phyloP scores from a whole-genome alignment of 2,329 filamentous ascomycete genomes.

The Penicillium digitatum region DNA sequence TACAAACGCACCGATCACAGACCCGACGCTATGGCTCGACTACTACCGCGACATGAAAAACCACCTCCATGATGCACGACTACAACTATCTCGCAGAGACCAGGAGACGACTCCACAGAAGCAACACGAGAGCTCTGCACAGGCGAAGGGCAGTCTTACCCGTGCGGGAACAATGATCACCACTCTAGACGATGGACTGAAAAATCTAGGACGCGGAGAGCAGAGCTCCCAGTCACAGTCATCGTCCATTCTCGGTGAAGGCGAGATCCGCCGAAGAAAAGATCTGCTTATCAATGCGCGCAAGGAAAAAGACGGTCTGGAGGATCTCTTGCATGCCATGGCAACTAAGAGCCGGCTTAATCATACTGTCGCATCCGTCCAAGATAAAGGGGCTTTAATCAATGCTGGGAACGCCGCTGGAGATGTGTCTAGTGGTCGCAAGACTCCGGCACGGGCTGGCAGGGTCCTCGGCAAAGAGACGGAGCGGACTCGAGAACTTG shows the following conservation, averaged over 20 bases:
- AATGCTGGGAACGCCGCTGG: slow-evolving; percentile 21
- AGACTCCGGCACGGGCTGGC: slow-evolving; percentile 42
- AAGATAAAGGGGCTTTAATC: slow-evolving; percentile 46
- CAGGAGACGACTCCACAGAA: slow-evolving; percentile 56
- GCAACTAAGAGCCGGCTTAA: slow-evolving; percentile 49
- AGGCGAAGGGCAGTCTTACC: slow-evolving; percentile 58
- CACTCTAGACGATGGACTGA: slow-evolving; percentile 56
- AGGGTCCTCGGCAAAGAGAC: slow-evolving; percentile 55
- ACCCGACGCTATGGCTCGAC: slow-evolving; percentile 60
- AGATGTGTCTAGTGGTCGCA: slow-evolving; percentile 12
- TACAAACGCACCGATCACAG: slow-evolving; percentile 41
- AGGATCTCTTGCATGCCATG: slow-evolving; percentile 58
- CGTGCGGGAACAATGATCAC: slow-evolving; percentile 53
- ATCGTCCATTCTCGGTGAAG: slow-evolving; percentile 54
- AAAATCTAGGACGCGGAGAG: slow-evolving; percentile 33
- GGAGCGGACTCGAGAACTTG: slow-evolving; percentile 58
- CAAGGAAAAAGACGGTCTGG: slow-evolving; percentile 61
- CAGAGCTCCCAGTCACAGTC: slow-evolving; percentile 40
- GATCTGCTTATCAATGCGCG: slow-evolving; percentile 56
- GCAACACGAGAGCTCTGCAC: slow-evolving; percentile 60
- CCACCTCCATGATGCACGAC: slow-evolving; percentile 57
- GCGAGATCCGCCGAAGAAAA: slow-evolving; percentile 56
- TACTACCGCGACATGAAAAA: slow-evolving; percentile 57
- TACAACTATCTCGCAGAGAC: slow-evolving; percentile 58
- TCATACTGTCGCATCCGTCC: slow-evolving; percentile 44